A percentile compares a stretch with the other conserved stretches of the same genome.
Conservation (phyloP, 306 rosid species). For the Biancaea sappan region DNA sequence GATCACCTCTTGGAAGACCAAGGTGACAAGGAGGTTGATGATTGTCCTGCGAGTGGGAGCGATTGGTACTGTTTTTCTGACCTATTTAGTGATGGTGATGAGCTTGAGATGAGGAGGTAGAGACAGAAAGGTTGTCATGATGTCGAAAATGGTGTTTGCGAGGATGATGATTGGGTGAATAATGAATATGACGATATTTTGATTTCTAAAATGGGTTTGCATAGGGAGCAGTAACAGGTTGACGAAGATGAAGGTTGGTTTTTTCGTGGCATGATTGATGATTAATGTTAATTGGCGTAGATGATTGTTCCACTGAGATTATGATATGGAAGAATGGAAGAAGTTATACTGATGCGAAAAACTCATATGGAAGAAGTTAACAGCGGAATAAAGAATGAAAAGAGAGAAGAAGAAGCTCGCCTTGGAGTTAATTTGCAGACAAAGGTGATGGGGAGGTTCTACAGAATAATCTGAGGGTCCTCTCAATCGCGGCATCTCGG, state of each 20-base stretch:
- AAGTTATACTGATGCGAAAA: too few species aligned
- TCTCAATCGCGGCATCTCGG: too few species aligned
- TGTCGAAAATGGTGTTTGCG: background rate
- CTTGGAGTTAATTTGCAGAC: too few species aligned
- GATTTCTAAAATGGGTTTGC: constrained; percentile 39
- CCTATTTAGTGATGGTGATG: background rate
- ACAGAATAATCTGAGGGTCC: too few species aligned
- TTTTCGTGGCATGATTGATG: constrained; percentile 50
- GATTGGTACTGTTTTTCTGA: background rate
- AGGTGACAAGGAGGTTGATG: constrained; percentile 7
- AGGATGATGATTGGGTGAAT: background rate
- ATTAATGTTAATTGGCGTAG: background rate
- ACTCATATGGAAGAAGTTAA: too few species aligned
- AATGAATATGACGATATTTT: constrained; percentile 30
- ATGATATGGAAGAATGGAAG: too few species aligned
- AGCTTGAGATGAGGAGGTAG: too few species aligned
- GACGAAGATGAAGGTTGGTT: constrained; percentile 63
- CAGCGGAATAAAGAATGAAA: too few species aligned
- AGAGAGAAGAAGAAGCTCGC: too few species aligned
- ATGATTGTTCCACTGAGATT: background rate
- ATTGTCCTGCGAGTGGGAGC: constrained; percentile 14
- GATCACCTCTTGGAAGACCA: constrained; percentile 1
- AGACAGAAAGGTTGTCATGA: background rate
- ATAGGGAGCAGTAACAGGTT: constrained; percentile 42
- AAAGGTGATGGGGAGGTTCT: too few species aligned